These are phyloP conservation scores for Tolypocladium album DNA, from an alignment of 2,329 filamentous ascomycete genomes.

Conservation along the genomic window DNA sequence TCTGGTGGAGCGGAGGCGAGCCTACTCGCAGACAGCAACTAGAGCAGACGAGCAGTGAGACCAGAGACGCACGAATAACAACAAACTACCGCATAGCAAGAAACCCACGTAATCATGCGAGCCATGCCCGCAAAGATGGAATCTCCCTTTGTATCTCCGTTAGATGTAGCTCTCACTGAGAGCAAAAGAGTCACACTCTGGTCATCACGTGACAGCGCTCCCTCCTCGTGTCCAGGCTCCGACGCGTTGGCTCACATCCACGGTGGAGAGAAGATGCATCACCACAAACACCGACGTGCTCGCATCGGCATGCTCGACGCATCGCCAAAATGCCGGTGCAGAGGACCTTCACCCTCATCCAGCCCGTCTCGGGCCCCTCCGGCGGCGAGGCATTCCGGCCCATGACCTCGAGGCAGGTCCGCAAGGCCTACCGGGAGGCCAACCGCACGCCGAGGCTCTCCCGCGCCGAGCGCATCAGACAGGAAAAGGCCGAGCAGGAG, in stretches of 20 bases:
- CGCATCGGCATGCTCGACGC: slow-evolving; percentile 2
- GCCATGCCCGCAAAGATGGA: not conserved
- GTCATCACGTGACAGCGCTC: slow-evolving; percentile 6
- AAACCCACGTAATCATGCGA: not conserved
- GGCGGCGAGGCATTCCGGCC: slow-evolving; percentile 4
- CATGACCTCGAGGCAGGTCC: slow-evolving; percentile 32
- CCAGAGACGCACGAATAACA: not conserved
- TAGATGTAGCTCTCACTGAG: not conserved
- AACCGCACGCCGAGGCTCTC: slow-evolving; percentile 25
- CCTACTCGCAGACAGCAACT: no score
- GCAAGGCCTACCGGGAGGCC: slow-evolving; percentile 24
- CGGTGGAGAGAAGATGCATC: not conserved
- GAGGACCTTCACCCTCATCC: slow-evolving; percentile 34
- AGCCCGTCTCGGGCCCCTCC: slow-evolving; percentile 12
- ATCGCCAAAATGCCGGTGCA: slow-evolving; percentile 22
- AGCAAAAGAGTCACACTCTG: not conserved
- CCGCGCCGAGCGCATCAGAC: slow-evolving; percentile 25
- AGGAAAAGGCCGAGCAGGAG: slow-evolving; percentile 39
- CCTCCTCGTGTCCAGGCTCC: slow-evolving; percentile 5
- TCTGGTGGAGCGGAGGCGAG: not conserved
- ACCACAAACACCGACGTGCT: not conserved
- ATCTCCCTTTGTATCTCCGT: not conserved
- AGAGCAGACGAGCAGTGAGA: not conserved
- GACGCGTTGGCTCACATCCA: not conserved
- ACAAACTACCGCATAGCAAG: not conserved